phyloP scores from a whole-genome alignment of 2,329 filamentous ascomycete species.

The Colletotrichum kahawae region DNA sequence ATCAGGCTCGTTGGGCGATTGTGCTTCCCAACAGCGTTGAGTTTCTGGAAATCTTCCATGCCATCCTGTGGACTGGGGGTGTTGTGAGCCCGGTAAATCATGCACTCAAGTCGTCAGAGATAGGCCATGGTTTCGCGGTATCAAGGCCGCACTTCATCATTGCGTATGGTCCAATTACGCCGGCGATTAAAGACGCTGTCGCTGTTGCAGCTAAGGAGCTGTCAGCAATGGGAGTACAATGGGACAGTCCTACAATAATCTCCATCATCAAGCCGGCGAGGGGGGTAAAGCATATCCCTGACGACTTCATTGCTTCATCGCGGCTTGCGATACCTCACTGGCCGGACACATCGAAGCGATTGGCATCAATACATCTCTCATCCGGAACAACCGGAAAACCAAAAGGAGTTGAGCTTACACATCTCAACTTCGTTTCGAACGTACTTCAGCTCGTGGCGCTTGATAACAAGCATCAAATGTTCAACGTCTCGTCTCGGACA shows the following conservation, averaged over 20 bases:
- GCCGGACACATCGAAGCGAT: slow-evolving; percentile 34
- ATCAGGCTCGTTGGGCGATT: slow-evolving; percentile 46
- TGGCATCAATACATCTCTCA: slow-evolving; percentile 42
- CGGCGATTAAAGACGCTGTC: slow-evolving; percentile 36
- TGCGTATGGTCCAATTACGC: slow-evolving; percentile 38
- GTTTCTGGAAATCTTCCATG: slow-evolving; percentile 46
- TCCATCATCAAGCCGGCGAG: slow-evolving; percentile 34
- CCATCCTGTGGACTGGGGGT: slow-evolving; percentile 45
- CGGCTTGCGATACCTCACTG: slow-evolving; percentile 40
- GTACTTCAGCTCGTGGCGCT: slow-evolving; percentile 39
- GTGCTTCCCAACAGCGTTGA: slow-evolving; percentile 50
- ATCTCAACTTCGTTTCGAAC: slow-evolving; percentile 83
- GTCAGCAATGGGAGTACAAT: slow-evolving; percentile 30
- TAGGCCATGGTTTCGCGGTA: slow-evolving; percentile 46
- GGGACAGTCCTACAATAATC: slow-evolving; percentile 37
- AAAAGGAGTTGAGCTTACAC: slow-evolving; percentile 88
- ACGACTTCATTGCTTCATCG: slow-evolving; percentile 35
- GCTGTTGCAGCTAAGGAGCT: slow-evolving; percentile 32
- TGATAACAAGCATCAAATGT: slow-evolving; percentile 33
- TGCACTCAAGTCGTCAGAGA: slow-evolving; percentile 41
- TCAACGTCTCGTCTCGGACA: slow-evolving; percentile 35
- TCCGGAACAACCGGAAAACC: slow-evolving; percentile 86
- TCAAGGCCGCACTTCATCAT: slow-evolving; percentile 45
- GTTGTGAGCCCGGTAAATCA: slow-evolving; percentile 44
- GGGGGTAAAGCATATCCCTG: slow-evolving; percentile 32